A percentile compares a stretch with the other conserved stretches of the same genome.
Evolutionary conservation across 1,139 yeast species (phyloP).

Genomic region (Debaryomyces robertsiae): DNA sequence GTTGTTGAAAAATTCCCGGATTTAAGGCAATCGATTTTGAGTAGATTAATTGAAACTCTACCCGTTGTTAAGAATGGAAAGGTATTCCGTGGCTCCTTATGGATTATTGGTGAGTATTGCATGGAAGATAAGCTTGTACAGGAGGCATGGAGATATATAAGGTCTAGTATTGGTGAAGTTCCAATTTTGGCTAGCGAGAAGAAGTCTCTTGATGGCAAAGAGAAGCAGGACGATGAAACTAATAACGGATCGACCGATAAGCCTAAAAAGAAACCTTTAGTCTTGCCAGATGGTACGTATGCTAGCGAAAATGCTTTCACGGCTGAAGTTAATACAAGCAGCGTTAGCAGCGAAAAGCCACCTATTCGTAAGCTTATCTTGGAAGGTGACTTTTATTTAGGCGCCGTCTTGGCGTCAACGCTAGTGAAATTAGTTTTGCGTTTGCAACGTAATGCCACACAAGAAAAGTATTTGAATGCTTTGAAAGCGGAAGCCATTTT

Average conservation of each 20-base stretch:
- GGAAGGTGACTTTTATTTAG: slow-evolving; percentile 88
- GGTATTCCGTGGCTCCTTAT: slow-evolving; percentile 89
- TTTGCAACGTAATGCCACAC: slow-evolving; percentile 60
- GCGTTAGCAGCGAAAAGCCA: slow-evolving; percentile 51
- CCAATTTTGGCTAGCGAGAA: slow-evolving; percentile 83
- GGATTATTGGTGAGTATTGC: slow-evolving; percentile 96
- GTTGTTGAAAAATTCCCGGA: slow-evolving; percentile 92
- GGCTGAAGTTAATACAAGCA: slow-evolving; percentile 35
- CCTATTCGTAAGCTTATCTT: slow-evolving; percentile 82
- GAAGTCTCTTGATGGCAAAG: slow-evolving; percentile 42
- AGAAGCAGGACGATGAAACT: slow-evolving; percentile 31
- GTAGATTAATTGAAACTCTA: slow-evolving; percentile 64
- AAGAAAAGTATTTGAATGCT: slow-evolving; percentile 67
- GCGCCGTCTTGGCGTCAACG: slow-evolving; percentile 85
- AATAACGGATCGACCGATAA: slow-evolving; percentile 27
- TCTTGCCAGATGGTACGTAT: slow-evolving; percentile 97
- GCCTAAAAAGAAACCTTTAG: slow-evolving; percentile 66
- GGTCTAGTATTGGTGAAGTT: slow-evolving; percentile 84
- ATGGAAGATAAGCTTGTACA: slow-evolving; percentile 72
- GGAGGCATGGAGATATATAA: slow-evolving; percentile 84
- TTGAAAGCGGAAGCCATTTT: slow-evolving; percentile 93
- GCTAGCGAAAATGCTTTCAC: slow-evolving; percentile 93
- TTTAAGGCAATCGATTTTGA: slow-evolving; percentile 66
- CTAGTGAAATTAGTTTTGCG: slow-evolving; percentile 86
- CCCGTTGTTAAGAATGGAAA: slow-evolving; percentile 79